phyloP scores from a whole-genome alignment of 331 rosid genomes.

The Rhamnella rubrinervis region DNA sequence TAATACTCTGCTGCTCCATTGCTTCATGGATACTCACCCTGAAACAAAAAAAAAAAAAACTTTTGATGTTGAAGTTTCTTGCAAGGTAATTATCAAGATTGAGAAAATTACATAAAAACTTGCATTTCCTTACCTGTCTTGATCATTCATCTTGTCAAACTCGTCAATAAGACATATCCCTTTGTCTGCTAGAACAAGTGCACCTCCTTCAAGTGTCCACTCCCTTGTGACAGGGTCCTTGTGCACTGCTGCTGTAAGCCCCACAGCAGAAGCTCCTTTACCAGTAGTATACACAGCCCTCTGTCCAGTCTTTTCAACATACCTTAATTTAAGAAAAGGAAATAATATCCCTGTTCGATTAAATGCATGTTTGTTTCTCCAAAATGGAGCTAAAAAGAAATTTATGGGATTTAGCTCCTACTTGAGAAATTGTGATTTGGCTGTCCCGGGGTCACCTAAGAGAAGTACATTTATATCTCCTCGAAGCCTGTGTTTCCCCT shows the following conservation, averaged over 20 bases:
- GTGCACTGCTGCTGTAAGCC: slow-evolving; percentile 98
- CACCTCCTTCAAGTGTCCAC: slow-evolving; percentile 99
- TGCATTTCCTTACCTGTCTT: slow-evolving; percentile 69
- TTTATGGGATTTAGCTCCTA: slow-evolving; percentile 35
- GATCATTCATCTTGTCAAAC: slow-evolving; percentile 99
- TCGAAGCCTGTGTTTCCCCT: slow-evolving; percentile 80
- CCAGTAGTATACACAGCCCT: slow-evolving; percentile 98
- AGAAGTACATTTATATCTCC: slow-evolving; percentile 96
- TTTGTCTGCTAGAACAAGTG: slow-evolving; percentile 93
- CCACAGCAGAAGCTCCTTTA: slow-evolving; percentile 98
- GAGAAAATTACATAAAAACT: background rate
- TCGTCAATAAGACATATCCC: slow-evolving; percentile 98
- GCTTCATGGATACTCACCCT: slow-evolving; percentile 99
- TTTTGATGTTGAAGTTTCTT: background rate
- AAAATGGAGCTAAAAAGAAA: slow-evolving; percentile 8
- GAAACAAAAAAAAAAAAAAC: slow-evolving; percentile 12
- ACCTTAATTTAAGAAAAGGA: slow-evolving; percentile 38
- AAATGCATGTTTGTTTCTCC: background rate
- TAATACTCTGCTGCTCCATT: slow-evolving; percentile 98
- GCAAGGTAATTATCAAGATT: slow-evolving; percentile 5
- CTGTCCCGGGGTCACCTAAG: slow-evolving; percentile 95
- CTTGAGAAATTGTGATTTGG: slow-evolving; percentile 98
- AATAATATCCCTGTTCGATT: background rate
- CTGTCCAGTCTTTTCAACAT: slow-evolving; percentile 94
- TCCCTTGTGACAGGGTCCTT: slow-evolving; percentile 96